phyloP scores from a whole-genome alignment of 768 basidiomycete genomes.

The Pilatotrama ljubarskyi region DNA sequence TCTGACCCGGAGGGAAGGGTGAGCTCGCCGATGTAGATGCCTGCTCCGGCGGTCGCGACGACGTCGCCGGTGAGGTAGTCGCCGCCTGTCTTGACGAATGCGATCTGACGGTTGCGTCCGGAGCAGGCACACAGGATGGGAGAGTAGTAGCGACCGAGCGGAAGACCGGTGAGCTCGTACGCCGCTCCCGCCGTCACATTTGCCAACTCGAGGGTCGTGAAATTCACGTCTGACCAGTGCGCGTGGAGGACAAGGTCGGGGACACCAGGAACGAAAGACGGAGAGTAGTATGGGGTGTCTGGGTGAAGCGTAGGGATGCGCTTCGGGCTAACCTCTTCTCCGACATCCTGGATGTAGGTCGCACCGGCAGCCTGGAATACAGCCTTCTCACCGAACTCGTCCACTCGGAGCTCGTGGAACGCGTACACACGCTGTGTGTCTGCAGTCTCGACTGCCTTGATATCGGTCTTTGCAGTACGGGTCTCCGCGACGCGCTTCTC shows the following conservation, averaged over 20 bases:
- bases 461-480: constrained; percentile 44
- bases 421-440: constrained; percentile 58
- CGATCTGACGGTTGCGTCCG: constrained; percentile 48
- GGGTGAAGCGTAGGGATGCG: constrained; percentile 49
- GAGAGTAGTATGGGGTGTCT: constrained; percentile 58
- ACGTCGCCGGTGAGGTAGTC: constrained; percentile 61
- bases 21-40: constrained; percentile 66
- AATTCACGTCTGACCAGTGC: constrained; percentile 65
- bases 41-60: constrained; percentile 61
- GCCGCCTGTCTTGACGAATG: constrained; percentile 64
- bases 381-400: constrained; percentile 51
- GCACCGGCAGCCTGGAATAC: constrained; percentile 71
- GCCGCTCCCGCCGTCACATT: constrained; percentile 45
- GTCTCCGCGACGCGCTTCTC: constrained; percentile 68
- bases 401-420: constrained; percentile 60
- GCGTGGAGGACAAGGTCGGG: constrained; percentile 59
- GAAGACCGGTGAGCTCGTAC: constrained; percentile 55
- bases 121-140: constrained; percentile 53
- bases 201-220: constrained; percentile 66
- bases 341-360: constrained; percentile 50
- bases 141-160: constrained; percentile 65
- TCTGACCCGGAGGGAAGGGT: constrained; percentile 42
- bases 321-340: constrained; percentile 19
- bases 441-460: constrained; percentile 53
- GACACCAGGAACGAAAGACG: constrained; percentile 57